Percentiles rank a stretch among this genome's conserved stretches.
Evolutionary conservation across 257 asterid species (phyloP).

Genomic region (Solanum rostratum): DNA sequence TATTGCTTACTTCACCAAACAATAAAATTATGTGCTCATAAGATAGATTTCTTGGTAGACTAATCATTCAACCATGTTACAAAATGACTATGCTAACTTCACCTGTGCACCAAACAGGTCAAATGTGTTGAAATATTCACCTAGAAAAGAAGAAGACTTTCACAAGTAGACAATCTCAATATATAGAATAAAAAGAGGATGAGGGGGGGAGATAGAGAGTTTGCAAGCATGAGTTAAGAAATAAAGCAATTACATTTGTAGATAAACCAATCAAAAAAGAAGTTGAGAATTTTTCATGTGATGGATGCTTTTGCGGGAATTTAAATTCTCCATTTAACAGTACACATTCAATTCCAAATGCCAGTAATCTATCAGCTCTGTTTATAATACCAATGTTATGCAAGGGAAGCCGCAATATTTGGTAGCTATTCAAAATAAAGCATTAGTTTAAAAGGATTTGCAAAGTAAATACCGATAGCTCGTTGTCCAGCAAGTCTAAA

Average conservation of each 20-base stretch:
- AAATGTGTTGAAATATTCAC: neutral
- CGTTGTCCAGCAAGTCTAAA: conserved; percentile 92
- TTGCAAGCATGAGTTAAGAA: neutral
- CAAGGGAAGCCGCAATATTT: neutral
- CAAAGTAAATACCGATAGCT: conserved; percentile 54
- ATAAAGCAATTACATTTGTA: neutral
- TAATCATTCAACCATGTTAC: neutral
- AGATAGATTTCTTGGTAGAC: neutral
- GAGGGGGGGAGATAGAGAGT: neutral
- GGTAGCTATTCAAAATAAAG: neutral
- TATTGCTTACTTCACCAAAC: neutral
- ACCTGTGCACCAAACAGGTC: neutral
- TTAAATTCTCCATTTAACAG: neutral
- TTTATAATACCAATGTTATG: neutral
- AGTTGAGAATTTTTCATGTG: neutral
- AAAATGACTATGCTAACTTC: neutral
- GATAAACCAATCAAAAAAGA: neutral
- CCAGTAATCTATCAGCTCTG: neutral
- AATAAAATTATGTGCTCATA: neutral
- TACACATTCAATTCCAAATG: neutral
- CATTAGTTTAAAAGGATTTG: neutral
- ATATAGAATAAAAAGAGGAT: neutral
- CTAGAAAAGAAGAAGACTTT: neutral
- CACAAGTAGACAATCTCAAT: neutral
- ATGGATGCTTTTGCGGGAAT: neutral